Base-by-base conservation (phyloP, 2,329 filamentous ascomycete genomes). In the Trichoderma atrobrunneum region DNA sequence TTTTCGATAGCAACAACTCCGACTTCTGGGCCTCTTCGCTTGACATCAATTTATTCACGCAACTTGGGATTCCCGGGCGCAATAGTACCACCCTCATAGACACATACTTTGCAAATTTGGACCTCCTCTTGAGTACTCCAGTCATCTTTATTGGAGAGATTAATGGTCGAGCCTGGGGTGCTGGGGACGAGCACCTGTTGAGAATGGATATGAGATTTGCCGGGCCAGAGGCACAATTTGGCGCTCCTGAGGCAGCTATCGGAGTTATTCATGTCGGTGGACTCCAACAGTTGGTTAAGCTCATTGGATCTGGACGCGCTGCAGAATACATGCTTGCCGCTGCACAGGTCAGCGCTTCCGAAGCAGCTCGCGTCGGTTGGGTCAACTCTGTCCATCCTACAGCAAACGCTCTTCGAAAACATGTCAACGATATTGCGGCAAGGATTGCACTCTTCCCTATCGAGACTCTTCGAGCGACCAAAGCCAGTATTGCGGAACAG, bases 171-270 rank as follows among this genome's bases (percentile, higher is more conserved):
- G 43, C 59, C n/a, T 62, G 39, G 59, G 57, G 57, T 16, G 67
- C 67, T 16, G 67, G 67, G 16, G 59, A 70, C 5, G 67, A 70
- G 10, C 57, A 62, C 21, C 18, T 70, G n/a, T 4, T 70, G 1
- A 51, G 59, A n/a, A 70, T 70, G 67, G 57, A 70, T 14, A 63
- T 70, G 67, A 28, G 57, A 5, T 70, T 70, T 62, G 59, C 59
- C 2, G 59, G 30, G 1, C 59, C 59, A 54, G 48, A 54, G n/a
- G 57, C 57, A 11, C 57, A n/a, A 11, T 70, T 63, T 11, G 67
- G 67, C 21, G 57, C 57, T 1, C 57, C 59, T 10, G 67, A 70
- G 24, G 57, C 67, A 18, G n/a, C 57, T 18, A 16, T 63, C 5
- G 67, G 67, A 12, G 28, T 63, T 0, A 48, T 70, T n/a, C 67